Conservation (phyloP, 2,329 filamentous ascomycete genomes). For the Penicillium sp. region DNA sequence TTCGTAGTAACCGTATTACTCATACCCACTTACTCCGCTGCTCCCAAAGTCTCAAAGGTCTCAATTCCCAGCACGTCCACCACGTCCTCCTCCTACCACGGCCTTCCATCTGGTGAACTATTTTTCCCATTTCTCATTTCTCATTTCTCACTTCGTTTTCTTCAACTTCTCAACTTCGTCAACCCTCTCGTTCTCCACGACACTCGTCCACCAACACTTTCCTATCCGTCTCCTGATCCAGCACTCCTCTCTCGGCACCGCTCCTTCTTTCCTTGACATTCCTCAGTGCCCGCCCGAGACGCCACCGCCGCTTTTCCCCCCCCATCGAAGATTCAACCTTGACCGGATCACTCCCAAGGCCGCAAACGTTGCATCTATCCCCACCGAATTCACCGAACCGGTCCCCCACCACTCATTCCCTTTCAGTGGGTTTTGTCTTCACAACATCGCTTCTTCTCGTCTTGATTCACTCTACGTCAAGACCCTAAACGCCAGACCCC, state of each 20-base stretch:
- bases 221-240: slow-evolving; percentile 1
- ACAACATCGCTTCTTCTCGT: neutral
- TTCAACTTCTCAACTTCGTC: no score
- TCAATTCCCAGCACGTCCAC: no score
- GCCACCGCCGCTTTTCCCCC: neutral
- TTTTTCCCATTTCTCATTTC: no score
- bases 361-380: slow-evolving; percentile 3
- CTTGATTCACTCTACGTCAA: slow-evolving; percentile 4
- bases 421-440: neutral
- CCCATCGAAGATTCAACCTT: neutral
- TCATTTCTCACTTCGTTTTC: no score
- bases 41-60: no score
- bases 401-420: neutral
- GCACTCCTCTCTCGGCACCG: neutral
- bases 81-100: no score
- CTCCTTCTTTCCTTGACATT: neutral
- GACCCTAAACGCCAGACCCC: neutral
- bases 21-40: neutral
- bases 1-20: no score
- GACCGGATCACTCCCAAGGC: neutral
- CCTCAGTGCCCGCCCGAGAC: no score
- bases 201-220: neutral
- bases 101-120: no score
- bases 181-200: no score
- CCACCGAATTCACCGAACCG: neutral